Evolutionary conservation across 805 yeast genomes (phyloP).

Genomic region (Metschnikowia borealis): DNA sequence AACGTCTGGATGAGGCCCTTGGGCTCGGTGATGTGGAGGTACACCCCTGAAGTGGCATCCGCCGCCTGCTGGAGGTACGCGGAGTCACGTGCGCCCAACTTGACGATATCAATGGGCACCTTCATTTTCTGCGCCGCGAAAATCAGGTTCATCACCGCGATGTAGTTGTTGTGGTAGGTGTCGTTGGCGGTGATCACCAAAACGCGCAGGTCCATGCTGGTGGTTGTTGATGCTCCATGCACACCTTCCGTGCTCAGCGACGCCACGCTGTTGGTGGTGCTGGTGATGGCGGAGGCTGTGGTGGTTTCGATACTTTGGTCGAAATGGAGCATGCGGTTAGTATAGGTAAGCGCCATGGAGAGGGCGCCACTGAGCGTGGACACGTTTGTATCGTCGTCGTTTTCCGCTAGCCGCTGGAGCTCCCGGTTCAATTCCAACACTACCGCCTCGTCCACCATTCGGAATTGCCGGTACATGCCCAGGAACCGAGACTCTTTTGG

Average conservation of each 20-base stretch:
- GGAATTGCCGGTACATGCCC: conserved; percentile 83
- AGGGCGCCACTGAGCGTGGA: conserved; percentile 67
- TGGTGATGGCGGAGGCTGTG: conserved; percentile 40
- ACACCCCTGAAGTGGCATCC: conserved; percentile 91
- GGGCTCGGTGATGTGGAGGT: conserved; percentile 63
- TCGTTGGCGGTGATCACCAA: conserved; percentile 66
- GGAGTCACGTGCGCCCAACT: conserved; percentile 57
- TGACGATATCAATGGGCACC: conserved; percentile 86
- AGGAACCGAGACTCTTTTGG: conserved; percentile 26
- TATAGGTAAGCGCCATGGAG: conserved; percentile 75
- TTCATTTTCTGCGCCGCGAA: conserved; percentile 94
- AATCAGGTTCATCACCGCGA: conserved; percentile 91
- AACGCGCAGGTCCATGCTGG: conserved; percentile 32
- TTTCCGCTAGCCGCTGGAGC: conserved; percentile 11
- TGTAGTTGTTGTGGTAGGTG: conserved; percentile 71
- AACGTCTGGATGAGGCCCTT: conserved; percentile 80
- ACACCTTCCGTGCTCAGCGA: conserved; percentile 9
- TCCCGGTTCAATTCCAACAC: conserved; percentile 53
- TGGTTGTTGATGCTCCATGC: conserved; percentile 16
- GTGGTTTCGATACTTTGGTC: conserved; percentile 45
- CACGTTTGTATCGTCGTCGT: conserved; percentile 22
- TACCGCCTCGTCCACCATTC: conserved; percentile 71
- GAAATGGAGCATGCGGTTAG: conserved; percentile 59
- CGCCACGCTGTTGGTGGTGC: conserved; percentile 29
- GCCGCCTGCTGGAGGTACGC: conserved; percentile 93